These are phyloP conservation scores for Fusarium sp. DNA, from an alignment of 2,329 filamentous ascomycete genomes.

Conservation along the genomic window DNA sequence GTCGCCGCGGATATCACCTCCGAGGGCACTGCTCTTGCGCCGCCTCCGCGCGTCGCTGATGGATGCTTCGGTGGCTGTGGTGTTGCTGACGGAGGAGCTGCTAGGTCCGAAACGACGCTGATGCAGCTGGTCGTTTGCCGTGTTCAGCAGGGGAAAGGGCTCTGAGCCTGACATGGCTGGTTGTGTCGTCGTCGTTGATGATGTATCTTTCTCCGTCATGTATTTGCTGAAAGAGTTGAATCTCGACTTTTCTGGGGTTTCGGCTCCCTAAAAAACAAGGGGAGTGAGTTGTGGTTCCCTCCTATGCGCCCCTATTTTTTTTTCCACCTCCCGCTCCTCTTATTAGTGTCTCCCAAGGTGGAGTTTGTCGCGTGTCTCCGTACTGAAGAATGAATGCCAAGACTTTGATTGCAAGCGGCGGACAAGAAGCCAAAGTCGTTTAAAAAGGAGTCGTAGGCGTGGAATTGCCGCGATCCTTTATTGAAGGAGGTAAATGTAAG, in stretches of 20 bases:
- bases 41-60: slow-evolving; percentile 58
- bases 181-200: background rate
- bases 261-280: background rate
- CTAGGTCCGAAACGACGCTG: slow-evolving; percentile 48
- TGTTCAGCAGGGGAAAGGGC: slow-evolving; percentile 67
- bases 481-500: no score
- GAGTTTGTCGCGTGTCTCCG: slow-evolving; percentile 23
- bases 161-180: slow-evolving; percentile 59
- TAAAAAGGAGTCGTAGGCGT: background rate
- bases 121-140: slow-evolving; percentile 62
- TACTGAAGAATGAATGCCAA: background rate
- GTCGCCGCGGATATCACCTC: slow-evolving; percentile 66
- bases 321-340: background rate
- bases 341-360: slow-evolving; percentile 14
- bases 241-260: slow-evolving; percentile 3
- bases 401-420: background rate
- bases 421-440: background rate
- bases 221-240: background rate
- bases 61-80: slow-evolving; percentile 44
- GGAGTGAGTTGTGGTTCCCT: slow-evolving; percentile 1
- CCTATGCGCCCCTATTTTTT: slow-evolving; percentile 32
- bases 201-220: background rate
- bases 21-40: slow-evolving; percentile 68
- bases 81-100: slow-evolving; percentile 34
- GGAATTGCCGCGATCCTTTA: background rate